Conservation (phyloP, 1,139 yeast genomes). For the Candida albicans region DNA sequence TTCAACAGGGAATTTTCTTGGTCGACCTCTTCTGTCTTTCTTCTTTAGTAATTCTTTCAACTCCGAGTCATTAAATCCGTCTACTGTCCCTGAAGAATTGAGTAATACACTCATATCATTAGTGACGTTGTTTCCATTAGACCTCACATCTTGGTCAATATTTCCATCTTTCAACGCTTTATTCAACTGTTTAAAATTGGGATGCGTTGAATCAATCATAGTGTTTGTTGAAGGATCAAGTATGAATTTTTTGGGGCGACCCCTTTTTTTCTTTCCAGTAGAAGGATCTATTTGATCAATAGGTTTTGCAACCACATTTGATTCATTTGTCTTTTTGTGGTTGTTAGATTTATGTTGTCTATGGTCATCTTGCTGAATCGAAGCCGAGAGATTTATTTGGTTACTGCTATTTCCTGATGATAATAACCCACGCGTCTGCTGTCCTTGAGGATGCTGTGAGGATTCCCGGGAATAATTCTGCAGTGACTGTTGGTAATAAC, state of each 20-base stretch:
- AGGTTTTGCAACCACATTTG: too few species aligned
- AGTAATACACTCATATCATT: constrained; percentile 14
- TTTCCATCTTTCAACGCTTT: constrained; percentile 30
- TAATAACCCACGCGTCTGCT: constrained; percentile 9
- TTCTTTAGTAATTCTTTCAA: constrained; percentile 39
- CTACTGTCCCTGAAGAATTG: constrained; percentile 31
- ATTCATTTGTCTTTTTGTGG: neutral
- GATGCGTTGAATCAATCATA: constrained; percentile 46
- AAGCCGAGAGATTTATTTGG: neutral
- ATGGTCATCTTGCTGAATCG: constrained; percentile 3
- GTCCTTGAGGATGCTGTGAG: constrained; percentile 13
- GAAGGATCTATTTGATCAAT: too few species aligned
- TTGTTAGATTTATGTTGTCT: constrained; percentile 12
- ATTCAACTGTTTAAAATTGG: constrained; percentile 43
- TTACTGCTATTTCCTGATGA: too few species aligned
- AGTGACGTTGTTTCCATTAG: neutral
- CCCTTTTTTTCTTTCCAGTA: constrained; percentile 39
- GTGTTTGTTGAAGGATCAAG: constrained; percentile 44
- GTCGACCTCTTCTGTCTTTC: constrained; percentile 51
- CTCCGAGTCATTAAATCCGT: constrained; percentile 37
- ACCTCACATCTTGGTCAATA: constrained; percentile 3
- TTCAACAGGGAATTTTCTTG: constrained; percentile 51
- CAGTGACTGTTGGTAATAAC: constrained; percentile 10
- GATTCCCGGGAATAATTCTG: constrained; percentile 17
- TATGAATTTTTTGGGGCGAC: constrained; percentile 46